Base-by-base conservation (phyloP, 176 grass and related monocot genomes). In the Pharus latifolius region DNA sequence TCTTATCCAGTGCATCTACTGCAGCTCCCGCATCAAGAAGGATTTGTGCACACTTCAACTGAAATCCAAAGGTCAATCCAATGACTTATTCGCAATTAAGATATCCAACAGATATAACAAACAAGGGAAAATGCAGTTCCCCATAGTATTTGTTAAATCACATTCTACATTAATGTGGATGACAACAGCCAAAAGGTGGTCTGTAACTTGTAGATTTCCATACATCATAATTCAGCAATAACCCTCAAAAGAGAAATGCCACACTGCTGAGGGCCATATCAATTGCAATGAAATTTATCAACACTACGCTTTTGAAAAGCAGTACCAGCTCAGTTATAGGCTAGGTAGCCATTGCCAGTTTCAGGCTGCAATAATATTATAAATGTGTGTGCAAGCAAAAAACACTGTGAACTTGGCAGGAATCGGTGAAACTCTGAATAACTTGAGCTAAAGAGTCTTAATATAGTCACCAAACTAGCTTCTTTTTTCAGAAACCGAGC, bases 1-100 rank as follows among this genome's bases (percentile, higher is more conserved):
- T 96, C 80, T 85, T 96, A 71, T 96, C 92, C 83, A 92, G 56
- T 43, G 80, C 88, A 59, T 96, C 80, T 59, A 88, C 92, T 25
- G 71, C 67, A 24, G 92, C 88, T 53, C 88, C 85, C 0, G 82
- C 82, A 53, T 87, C 88, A 41, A 96, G 85, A 33, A 96, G 85
- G 58, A 96, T 67, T 62, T 84, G 44, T 12, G 84, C 83, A 70
- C 88, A 96, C 41, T 79, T 82, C 70, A 89, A 84, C 92, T 96
- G 76, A 67, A 82, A 76, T 37, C 9, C 13, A 65, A 24, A 49
- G 25, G 16, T 32, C 2, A 50, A 75, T 10, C 6, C 22, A 31
- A 60, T n/a, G 13, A 4, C n/a, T 66, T 25, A 51, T 42, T 1
- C 59, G 1, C 35, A 40, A 27, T 56, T 18, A 54, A 67, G 16